A percentile compares a stretch with the other conserved stretches of the same genome.
These are phyloP conservation scores for Botrytis paeoniae DNA, from an alignment of 2,329 filamentous ascomycete species.

Conservation along the genomic window DNA sequence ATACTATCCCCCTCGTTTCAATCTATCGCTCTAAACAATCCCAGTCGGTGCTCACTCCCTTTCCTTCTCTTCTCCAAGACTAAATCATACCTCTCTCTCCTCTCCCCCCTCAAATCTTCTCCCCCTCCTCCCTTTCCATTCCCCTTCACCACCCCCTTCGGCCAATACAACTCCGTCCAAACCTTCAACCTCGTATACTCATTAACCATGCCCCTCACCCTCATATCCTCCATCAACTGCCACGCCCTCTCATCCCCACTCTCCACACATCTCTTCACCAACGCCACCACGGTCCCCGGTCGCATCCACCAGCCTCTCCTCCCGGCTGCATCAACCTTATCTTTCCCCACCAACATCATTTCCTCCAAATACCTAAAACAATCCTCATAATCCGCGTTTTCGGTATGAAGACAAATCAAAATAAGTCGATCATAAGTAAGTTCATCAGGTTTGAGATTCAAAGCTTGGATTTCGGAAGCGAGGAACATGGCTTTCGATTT, in stretches of 20 bases:
- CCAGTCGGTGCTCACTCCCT: no score
- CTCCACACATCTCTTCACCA: conserved; percentile 29
- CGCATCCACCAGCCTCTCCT: conserved; percentile 37
- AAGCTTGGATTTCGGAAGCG: conserved; percentile 57
- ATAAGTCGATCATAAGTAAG: conserved; percentile 62
- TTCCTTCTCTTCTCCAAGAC: no score
- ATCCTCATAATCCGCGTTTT: conserved; percentile 44
- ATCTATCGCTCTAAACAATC: no score
- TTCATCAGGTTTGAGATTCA: conserved; percentile 52
- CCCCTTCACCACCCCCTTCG: not conserved
- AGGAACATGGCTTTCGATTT: conserved; percentile 59
- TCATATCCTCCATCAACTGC: conserved; percentile 32
- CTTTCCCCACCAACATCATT: conserved; percentile 44
- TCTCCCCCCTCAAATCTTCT: no score
- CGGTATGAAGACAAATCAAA: conserved; percentile 47
- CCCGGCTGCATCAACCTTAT: conserved; percentile 27
- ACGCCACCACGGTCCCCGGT: conserved; percentile 28
- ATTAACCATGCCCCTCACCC: conserved; percentile 20
- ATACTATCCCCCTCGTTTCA: no score
- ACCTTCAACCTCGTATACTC: conserved; percentile 2
- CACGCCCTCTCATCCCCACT: conserved; percentile 29
- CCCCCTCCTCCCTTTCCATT: not conserved
- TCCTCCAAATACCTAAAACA: conserved; percentile 50
- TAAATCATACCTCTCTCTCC: no score
- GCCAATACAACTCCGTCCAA: conserved; percentile 14